Evolutionary conservation across 805 yeast species (phyloP).

Genomic region (Suhomyces faveliae): DNA sequence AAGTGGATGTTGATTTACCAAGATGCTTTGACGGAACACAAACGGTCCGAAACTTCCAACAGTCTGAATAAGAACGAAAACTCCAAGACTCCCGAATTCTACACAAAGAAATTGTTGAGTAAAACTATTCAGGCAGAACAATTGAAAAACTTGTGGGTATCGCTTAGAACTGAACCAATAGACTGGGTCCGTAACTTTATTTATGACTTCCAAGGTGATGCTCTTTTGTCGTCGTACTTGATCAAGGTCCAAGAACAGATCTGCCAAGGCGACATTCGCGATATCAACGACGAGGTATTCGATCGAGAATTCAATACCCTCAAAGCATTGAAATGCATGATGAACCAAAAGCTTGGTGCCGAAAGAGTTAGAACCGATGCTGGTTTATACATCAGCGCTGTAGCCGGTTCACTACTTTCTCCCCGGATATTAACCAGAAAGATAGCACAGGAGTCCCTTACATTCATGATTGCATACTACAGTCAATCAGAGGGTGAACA

Average conservation of each 20-base stretch:
- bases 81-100: slow-evolving; percentile 63
- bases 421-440: slow-evolving; percentile 73
- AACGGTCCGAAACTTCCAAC: slow-evolving; percentile 40
- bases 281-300: slow-evolving; percentile 49
- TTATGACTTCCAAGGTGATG: slow-evolving; percentile 73
- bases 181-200: slow-evolving; percentile 79
- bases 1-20: slow-evolving; percentile 92
- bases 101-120: slow-evolving; percentile 70
- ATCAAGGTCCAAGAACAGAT: slow-evolving; percentile 51
- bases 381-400: slow-evolving; percentile 50
- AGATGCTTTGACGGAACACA: slow-evolving; percentile 75
- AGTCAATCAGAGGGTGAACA: slow-evolving; percentile 20
- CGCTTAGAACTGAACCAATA: slow-evolving; percentile 82
- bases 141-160: slow-evolving; percentile 83
- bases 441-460: slow-evolving; percentile 73
- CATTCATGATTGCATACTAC: slow-evolving; percentile 44
- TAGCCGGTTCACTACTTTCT: slow-evolving; percentile 72
- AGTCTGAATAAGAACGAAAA: slow-evolving; percentile 24
- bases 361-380: slow-evolving; percentile 51
- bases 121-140: slow-evolving; percentile 67
- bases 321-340: slow-evolving; percentile 71
- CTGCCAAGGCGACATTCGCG: slow-evolving; percentile 22
- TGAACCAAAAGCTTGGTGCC: slow-evolving; percentile 64
- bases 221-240: slow-evolving; percentile 63
- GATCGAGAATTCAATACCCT: slow-evolving; percentile 77